Evolutionary conservation across 148 eudicot genomes (phyloP), one percentile per base, ranked within the genome.

Genomic region (Dianthus caryophyllus): DNA sequence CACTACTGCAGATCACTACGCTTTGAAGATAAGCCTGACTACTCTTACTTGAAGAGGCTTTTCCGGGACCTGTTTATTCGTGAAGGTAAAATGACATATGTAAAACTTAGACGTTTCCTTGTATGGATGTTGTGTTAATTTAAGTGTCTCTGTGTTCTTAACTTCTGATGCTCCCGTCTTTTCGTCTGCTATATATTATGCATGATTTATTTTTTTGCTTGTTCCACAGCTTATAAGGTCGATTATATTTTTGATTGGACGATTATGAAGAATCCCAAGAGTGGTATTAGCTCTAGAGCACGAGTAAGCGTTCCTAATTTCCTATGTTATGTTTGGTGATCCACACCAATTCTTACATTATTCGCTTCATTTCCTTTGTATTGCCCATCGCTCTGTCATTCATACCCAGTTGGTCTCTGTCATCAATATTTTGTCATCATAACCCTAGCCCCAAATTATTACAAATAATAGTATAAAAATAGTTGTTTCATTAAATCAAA

Each of bases 161-260:
- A 24, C 51, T 52, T 65, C 50, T 26, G 55, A 17, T 17, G 20
- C 17, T 49, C 53, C 53, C 18, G 21, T 49, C 53, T 49, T 49
- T 2, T 49, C 6, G 18, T 17, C 21, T 49, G 21, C 21, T 49
- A n/a, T 49, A n/a, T 49, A 18, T 21, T 24, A 9, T 53, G 26
- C 29, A 53, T 24, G 57, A 21, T 53, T 9, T n/a, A n/a, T n/a
- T 21, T 22, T 53, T 22, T 27, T 68, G 66, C 39, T 71, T 61
- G 36, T 72, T 17, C 66, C 26, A 63, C 78, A 93, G 98, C 92
- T 66, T 90, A 90, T 77, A 95, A 90, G 73, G 84, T 84, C 27
- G 98, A 93, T 69, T 83, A 90, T 80, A 91, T 93, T 12, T 93
- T 90, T 71, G 98, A 93, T 82, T 93, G 98, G 98, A 93, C 97